phyloP scores from a whole-genome alignment of 176 grass and related monocot genomes.

The Ananas comosus region DNA sequence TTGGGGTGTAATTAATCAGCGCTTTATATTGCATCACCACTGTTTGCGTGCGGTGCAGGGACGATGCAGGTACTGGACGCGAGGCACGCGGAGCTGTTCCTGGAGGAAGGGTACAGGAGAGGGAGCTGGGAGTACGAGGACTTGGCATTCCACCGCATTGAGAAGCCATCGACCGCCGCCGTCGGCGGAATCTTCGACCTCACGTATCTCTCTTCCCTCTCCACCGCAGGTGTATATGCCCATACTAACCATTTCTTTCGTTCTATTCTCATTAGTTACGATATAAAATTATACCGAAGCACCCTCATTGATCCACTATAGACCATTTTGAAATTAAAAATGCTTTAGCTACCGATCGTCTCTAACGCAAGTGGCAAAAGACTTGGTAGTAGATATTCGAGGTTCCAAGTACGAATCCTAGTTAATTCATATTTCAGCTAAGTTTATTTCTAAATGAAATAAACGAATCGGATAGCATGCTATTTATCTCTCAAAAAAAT shows the following conservation, averaged over 20 bases:
- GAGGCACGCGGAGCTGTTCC: slow-evolving; percentile 68
- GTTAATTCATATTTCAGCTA: too few species aligned
- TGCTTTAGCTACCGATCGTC: too few species aligned
- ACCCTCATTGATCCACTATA: too few species aligned
- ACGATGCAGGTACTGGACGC: slow-evolving; percentile 79
- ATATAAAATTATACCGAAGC: too few species aligned
- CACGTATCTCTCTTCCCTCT: slow-evolving; percentile 10
- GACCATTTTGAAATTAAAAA: too few species aligned
- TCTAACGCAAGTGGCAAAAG: too few species aligned
- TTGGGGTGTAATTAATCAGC: too few species aligned
- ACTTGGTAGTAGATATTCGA: too few species aligned
- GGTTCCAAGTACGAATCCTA: too few species aligned
- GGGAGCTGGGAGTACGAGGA: slow-evolving; percentile 67
- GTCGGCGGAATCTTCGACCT: slow-evolving; percentile 60
- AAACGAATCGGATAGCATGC: too few species aligned
- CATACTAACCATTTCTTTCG: neutral
- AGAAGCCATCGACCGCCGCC: slow-evolving; percentile 22
- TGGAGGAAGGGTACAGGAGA: slow-evolving; percentile 51
- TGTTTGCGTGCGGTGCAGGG: slow-evolving; percentile 34
- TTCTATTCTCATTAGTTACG: neutral
- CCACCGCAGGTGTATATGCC: slow-evolving; percentile 25
- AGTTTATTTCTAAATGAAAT: too few species aligned
- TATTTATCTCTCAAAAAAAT: too few species aligned
- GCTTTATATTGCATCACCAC: neutral
- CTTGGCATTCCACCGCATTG: slow-evolving; percentile 43